These are phyloP conservation scores for Aphanoascus verrucosus DNA, from an alignment of 2,329 filamentous ascomycete species.

Conservation along the genomic window DNA sequence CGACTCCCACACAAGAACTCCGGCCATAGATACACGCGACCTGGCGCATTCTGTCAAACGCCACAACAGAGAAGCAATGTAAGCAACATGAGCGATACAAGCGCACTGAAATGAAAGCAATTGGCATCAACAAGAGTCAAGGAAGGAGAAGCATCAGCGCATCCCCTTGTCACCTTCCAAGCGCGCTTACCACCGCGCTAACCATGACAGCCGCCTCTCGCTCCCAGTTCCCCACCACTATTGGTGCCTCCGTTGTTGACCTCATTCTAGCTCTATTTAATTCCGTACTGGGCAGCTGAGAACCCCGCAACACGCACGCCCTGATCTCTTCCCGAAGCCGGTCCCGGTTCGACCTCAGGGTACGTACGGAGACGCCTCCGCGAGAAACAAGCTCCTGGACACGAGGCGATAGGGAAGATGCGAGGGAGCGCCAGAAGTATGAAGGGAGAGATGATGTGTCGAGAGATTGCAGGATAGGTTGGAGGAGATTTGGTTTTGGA, in stretches of 20 bases:
- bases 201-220: conserved; percentile 93
- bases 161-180: conserved; percentile 27
- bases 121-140: not conserved
- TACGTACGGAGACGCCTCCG: conserved; percentile 74
- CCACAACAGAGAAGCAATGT: too few species aligned
- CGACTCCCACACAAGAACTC: too few species aligned
- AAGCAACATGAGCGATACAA: too few species aligned
- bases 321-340: conserved; percentile 65
- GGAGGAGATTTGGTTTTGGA: conserved; percentile 44
- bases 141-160: not conserved
- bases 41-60: too few species aligned
- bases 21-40: too few species aligned
- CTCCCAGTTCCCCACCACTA: conserved; percentile 56
- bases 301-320: conserved; percentile 72
- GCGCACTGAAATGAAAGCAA: not conserved
- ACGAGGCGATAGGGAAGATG: conserved; percentile 60
- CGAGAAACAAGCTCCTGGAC: conserved; percentile 76
- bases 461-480: conserved; percentile 62
- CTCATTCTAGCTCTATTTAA: conserved; percentile 22
- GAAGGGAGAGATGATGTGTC: conserved; percentile 80
- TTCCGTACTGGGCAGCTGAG: conserved; percentile 49
- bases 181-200: conserved; percentile 60
- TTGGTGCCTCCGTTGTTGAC: conserved; percentile 34
- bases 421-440: conserved; percentile 88
- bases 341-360: conserved; percentile 63